A percentile compares a stretch with the other conserved stretches of the same genome.
These are phyloP conservation scores for Cornus florida DNA, from an alignment of 148 eudicot genomes.

Conservation along the genomic window DNA sequence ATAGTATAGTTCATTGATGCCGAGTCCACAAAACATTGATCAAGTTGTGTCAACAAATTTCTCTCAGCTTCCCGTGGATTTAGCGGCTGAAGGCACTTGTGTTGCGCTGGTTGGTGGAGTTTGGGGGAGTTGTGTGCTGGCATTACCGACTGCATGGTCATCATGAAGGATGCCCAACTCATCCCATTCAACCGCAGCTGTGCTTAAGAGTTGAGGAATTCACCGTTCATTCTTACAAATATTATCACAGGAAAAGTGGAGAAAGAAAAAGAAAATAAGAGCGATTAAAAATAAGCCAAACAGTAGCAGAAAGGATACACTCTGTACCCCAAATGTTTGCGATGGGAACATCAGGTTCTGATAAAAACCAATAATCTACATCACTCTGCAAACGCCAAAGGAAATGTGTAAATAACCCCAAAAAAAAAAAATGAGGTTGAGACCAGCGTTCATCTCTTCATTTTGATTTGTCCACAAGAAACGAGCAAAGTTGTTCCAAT, in stretches of 20 bases:
- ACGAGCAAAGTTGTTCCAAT: neutral
- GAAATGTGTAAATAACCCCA: neutral
- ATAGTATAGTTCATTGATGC: neutral
- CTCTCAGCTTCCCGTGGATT: constrained; percentile 31
- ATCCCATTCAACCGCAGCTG: constrained; percentile 77
- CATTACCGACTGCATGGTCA: constrained; percentile 37
- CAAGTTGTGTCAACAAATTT: neutral
- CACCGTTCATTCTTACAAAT: neutral
- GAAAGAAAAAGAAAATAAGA: neutral
- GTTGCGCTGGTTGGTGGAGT: constrained; percentile 49
- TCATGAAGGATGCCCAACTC: constrained; percentile 52
- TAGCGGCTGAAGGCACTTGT: constrained; percentile 27
- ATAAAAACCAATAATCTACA: constrained; percentile 92
- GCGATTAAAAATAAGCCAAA: neutral
- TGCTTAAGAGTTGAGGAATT: constrained; percentile 38
- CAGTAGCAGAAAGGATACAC: constrained; percentile 55
- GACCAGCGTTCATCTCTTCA: neutral
- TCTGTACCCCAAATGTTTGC: constrained; percentile 92
- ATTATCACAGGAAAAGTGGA: neutral
- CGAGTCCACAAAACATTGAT: neutral
- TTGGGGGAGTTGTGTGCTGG: constrained; percentile 51
- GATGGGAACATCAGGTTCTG: constrained; percentile 86
- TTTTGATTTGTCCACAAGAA: neutral
- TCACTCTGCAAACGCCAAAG: constrained; percentile 58
- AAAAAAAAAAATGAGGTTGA: neutral